These are phyloP conservation scores for Carallia pectinifolia DNA, from an alignment of 345 rosid species.

Conservation along the genomic window DNA sequence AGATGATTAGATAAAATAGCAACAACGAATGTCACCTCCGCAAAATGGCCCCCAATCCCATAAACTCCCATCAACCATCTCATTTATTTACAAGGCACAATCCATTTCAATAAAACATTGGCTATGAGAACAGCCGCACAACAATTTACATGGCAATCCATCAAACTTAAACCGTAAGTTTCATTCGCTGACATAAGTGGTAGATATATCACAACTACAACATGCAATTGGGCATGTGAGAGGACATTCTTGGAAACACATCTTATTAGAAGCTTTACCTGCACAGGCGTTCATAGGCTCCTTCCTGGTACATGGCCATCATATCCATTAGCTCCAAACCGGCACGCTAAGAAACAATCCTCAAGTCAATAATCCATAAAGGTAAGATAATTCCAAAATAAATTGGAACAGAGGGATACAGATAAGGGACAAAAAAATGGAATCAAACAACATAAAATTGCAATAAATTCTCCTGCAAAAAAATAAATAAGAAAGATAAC, in stretches of 20 bases:
- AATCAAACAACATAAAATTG: neutral
- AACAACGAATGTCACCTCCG: no score
- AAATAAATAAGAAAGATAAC: neutral
- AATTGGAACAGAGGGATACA: neutral
- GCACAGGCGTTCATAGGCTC: conserved; percentile 98
- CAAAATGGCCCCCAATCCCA: no score
- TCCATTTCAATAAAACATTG: no score
- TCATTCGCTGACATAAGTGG: no score
- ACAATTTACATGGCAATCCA: no score
- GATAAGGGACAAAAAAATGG: neutral
- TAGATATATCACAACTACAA: no score
- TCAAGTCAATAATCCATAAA: conserved; percentile 20
- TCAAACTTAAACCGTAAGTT: no score
- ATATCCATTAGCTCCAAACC: conserved; percentile 99
- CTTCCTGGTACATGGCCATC: conserved; percentile 99
- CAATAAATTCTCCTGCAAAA: neutral
- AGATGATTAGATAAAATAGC: no score
- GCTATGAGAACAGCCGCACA: no score
- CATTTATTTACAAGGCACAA: no score
- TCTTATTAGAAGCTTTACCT: conserved; percentile 42
- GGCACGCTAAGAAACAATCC: conserved; percentile 66
- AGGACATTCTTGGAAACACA: conserved; percentile 1
- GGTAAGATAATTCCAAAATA: neutral
- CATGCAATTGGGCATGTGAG: no score
- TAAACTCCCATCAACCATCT: no score